Percentiles rank a stretch among this genome's conserved stretches.
Evolutionary conservation across 83 land plant species (phyloP).

Genomic region (Diphasiastrum complanatum): DNA sequence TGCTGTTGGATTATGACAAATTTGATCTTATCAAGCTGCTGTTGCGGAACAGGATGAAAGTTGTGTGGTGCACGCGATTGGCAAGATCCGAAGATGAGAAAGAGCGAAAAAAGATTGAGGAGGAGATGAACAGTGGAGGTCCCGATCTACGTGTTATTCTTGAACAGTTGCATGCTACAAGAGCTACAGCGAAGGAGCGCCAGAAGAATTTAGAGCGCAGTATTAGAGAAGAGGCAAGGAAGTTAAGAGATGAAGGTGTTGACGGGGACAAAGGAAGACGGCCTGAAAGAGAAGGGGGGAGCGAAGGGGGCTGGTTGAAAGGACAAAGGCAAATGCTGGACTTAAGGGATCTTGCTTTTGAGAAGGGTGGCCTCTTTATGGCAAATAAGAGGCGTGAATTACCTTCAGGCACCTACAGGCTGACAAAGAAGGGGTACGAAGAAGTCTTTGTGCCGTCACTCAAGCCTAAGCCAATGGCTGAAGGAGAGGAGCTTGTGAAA

Average conservation of each 20-base stretch:
- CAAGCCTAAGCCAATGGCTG: conserved; percentile 14
- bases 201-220: no score
- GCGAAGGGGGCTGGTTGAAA: conserved; percentile 9
- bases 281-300: neutral
- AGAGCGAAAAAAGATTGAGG: no score
- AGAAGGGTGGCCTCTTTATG: conserved; percentile 10
- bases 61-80: no score
- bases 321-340: no score
- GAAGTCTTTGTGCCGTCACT: conserved; percentile 6
- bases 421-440: conserved; percentile 3
- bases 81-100: no score
- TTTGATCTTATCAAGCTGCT: no score
- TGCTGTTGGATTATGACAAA: no score
- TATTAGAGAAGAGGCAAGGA: no score
- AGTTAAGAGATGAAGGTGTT: neutral
- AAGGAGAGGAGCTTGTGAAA: conserved; percentile 10
- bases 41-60: no score
- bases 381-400: conserved; percentile 11
- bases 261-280: neutral
- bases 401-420: conserved; percentile 5
- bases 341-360: conserved; percentile 12
- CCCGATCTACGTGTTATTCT: conserved; percentile 1
- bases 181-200: no score
- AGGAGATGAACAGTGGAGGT: no score
- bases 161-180: conserved; percentile 12